Conservation (phyloP, 1,284 basidiomycete genomes). For the Kwoniella shivajii region DNA sequence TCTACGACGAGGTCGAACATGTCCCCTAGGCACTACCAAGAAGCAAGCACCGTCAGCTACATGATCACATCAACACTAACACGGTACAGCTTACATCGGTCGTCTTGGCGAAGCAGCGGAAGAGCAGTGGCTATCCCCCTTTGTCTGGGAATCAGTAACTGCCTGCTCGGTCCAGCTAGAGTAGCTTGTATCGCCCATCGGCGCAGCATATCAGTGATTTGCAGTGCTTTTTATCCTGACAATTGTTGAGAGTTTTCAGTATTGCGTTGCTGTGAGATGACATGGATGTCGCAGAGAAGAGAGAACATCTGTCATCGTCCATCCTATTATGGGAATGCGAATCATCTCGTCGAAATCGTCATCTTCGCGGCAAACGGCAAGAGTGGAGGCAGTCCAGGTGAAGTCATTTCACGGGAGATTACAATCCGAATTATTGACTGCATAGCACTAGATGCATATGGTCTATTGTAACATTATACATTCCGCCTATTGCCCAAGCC, state of each 20-base stretch:
- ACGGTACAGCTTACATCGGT: conserved; percentile 16
- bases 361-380: background rate
- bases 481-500: conserved; percentile 14
- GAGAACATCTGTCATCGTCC: background rate
- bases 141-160: background rate
- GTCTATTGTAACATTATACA: background rate
- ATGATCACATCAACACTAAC: background rate
- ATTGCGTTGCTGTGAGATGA: too few relatives aligned
- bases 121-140: conserved; percentile 14
- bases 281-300: background rate
- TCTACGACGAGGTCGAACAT: conserved; percentile 31
- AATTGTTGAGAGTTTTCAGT: background rate
- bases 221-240: background rate
- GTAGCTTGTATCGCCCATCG: background rate
- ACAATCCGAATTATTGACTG: background rate
- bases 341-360: too few relatives aligned
- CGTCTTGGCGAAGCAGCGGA: conserved; percentile 16
- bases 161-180: conserved; percentile 9
- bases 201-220: conserved; percentile 1
- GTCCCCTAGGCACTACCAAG: conserved; percentile 37
- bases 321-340: too few relatives aligned
- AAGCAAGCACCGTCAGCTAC: background rate
- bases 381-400: conserved; percentile 10
- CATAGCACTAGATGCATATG: too few relatives aligned
- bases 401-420: too few relatives aligned